Evolutionary conservation across 164 flowering plant genomes (phyloP).

Genomic region (Stephania yunnanensis): DNA sequence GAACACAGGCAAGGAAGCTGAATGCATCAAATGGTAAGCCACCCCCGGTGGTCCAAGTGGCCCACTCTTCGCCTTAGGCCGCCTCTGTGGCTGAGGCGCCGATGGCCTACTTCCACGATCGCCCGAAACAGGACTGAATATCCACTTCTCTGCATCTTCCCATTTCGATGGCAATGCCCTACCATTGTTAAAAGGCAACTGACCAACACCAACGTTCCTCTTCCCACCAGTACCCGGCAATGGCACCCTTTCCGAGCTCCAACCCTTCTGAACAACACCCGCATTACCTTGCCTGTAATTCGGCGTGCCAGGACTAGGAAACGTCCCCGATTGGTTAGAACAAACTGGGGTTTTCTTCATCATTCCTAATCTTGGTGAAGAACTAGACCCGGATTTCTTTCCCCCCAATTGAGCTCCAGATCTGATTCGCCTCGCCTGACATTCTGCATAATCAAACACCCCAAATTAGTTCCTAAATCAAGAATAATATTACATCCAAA

Average conservation of each 20-base stretch:
- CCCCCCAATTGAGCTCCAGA: slow-evolving; percentile 33
- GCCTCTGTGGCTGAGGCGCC: slow-evolving; percentile 43
- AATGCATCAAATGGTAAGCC: slow-evolving; percentile 52
- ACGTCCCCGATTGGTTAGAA: slow-evolving; percentile 37
- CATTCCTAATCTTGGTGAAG: slow-evolving; percentile 51
- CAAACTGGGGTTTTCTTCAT: slow-evolving; percentile 48
- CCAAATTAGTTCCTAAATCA: not conserved
- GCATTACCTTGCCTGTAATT: slow-evolving; percentile 35
- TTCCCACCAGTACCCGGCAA: slow-evolving; percentile 34
- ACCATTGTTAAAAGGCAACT: slow-evolving; percentile 63
- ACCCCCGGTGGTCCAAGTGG: slow-evolving; percentile 82
- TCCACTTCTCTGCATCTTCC: slow-evolving; percentile 99
- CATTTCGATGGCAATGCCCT: slow-evolving; percentile 90
- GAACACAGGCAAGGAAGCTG: slow-evolving; percentile 51
- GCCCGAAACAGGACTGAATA: slow-evolving; percentile 69
- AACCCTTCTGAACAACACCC: slow-evolving; percentile 70
- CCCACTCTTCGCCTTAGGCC: slow-evolving; percentile 89
- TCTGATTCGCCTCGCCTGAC: slow-evolving; percentile 59
- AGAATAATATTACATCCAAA: not conserved
- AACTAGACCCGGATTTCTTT: slow-evolving; percentile 35
- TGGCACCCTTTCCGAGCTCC: slow-evolving; percentile 92
- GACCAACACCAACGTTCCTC: slow-evolving; percentile 31
- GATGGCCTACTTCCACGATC: slow-evolving; percentile 40
- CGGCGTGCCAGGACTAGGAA: slow-evolving; percentile 85
- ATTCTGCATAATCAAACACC: slow-evolving; percentile 32